Conservation (phyloP, 2,329 filamentous ascomycete genomes). For the Byssochlamys sp. region DNA sequence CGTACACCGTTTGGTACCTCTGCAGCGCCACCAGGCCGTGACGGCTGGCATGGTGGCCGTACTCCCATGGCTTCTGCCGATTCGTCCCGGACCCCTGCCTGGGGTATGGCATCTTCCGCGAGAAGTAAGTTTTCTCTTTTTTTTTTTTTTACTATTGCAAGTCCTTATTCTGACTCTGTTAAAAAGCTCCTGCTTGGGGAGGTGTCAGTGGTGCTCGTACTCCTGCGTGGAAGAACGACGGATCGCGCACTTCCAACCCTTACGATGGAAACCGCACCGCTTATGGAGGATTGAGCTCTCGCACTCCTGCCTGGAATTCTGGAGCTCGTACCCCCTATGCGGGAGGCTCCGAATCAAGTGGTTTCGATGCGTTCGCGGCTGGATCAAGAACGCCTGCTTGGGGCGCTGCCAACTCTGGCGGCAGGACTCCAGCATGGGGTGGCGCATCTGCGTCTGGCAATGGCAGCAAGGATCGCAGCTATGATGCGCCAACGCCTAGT, state of each 20-base stretch:
- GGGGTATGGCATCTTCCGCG: constrained; percentile 50
- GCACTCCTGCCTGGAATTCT: constrained; percentile 65
- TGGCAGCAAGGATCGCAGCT: constrained; percentile 34
- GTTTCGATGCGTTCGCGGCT: constrained; percentile 57
- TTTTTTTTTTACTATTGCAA: background rate
- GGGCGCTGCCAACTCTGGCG: constrained; percentile 43
- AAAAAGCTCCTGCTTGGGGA: constrained; percentile 34
- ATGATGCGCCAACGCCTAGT: constrained; percentile 67
- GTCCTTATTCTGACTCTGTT: constrained; percentile 11
- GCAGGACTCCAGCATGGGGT: constrained; percentile 39
- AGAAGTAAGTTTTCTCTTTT: constrained; percentile 47
- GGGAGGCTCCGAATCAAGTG: constrained; percentile 52
- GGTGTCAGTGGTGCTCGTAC: constrained; percentile 39
- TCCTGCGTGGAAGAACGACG: constrained; percentile 49
- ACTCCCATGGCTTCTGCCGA: constrained; percentile 55
- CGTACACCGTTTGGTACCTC: constrained; percentile 41
- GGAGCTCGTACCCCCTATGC: constrained; percentile 51
- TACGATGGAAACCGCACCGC: constrained; percentile 65
- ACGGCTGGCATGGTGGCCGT: constrained; percentile 56
- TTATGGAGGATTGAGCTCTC: constrained; percentile 55
- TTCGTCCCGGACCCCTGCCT: constrained; percentile 64
- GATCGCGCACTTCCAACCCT: constrained; percentile 46
- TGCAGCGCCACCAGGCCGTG: constrained; percentile 32
- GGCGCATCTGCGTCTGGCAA: constrained; percentile 22
- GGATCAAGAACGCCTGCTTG: constrained; percentile 71